A percentile compares a stretch with the other conserved stretches of the same genome.
Conservation (phyloP, 73 alveolate species). For the Paramecium pentaurelia region DNA sequence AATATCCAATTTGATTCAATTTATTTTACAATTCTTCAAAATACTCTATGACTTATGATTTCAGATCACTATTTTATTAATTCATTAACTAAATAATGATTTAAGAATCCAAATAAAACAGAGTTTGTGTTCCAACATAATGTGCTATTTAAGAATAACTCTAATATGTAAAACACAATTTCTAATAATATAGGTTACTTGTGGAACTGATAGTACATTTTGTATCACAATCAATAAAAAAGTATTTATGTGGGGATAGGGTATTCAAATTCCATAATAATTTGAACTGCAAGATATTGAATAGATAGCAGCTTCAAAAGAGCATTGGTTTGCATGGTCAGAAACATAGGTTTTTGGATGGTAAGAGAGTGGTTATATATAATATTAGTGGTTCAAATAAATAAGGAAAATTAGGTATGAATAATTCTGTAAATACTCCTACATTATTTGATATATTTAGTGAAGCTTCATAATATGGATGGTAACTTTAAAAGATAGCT, state of each 20-base stretch:
- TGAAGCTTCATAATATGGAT: conserved; percentile 37
- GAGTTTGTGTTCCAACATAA: neutral
- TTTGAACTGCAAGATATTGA: neutral
- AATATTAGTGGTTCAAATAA: neutral
- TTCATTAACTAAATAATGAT: neutral
- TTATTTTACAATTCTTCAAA: neutral
- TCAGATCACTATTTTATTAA: neutral
- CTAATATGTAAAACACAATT: neutral
- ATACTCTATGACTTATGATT: neutral
- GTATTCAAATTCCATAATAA: neutral
- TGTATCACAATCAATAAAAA: neutral
- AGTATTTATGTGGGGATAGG: neutral
- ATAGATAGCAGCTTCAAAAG: neutral
- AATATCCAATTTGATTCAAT: neutral
- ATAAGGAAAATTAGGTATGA: neutral
- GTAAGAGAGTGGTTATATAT: neutral
- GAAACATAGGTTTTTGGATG: neutral
- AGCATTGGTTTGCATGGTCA: neutral
- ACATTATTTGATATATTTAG: neutral
- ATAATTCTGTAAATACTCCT: neutral
- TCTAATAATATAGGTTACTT: neutral
- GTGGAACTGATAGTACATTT: neutral
- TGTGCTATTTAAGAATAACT: neutral
- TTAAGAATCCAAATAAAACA: neutral
- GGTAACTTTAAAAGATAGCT: neutral